Evolutionary conservation across 176 grass and related monocot species (phyloP).

Genomic region (Hsuehochloa calcarea): DNA sequence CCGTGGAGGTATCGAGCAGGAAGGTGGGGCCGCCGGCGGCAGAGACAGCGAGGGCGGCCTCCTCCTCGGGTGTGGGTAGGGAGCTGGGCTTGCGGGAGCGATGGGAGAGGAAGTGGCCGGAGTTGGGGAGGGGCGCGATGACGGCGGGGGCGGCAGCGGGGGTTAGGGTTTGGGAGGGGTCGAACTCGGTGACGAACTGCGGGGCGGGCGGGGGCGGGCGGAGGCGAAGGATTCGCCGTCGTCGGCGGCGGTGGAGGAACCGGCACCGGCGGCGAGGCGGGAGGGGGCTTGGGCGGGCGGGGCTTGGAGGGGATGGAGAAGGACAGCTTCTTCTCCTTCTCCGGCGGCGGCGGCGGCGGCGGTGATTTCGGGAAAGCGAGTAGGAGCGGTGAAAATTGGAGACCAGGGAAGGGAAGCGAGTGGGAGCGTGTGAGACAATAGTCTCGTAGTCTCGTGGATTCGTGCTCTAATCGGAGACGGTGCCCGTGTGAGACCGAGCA

Average conservation of each 20-base stretch:
- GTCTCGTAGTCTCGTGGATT: background rate
- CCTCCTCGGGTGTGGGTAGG: slow-evolving; percentile 75
- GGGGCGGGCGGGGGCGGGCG: slow-evolving; percentile 25
- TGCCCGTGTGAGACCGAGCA: background rate
- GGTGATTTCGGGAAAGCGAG: slow-evolving; percentile 29
- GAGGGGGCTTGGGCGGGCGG: slow-evolving; percentile 44
- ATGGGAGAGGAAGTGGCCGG: slow-evolving; percentile 52
- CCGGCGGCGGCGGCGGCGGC: slow-evolving; percentile 48
- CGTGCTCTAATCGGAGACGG: background rate
- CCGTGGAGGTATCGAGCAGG: slow-evolving; percentile 73
- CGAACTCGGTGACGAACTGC: slow-evolving; percentile 88
- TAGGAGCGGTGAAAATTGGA: background rate
- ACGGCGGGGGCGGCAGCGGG: slow-evolving; percentile 34
- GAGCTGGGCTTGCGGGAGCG: slow-evolving; percentile 59
- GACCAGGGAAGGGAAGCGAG: background rate
- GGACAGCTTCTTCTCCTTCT: slow-evolving; percentile 69
- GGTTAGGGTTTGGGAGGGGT: slow-evolving; percentile 57
- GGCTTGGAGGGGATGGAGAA: slow-evolving; percentile 63
- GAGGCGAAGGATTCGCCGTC: background rate
- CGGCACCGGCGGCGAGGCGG: background rate
- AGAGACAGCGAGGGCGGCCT: slow-evolving; percentile 48
- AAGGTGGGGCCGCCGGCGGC: slow-evolving; percentile 48
- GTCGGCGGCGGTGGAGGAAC: background rate
- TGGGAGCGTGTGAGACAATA: background rate
- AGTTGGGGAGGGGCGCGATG: slow-evolving; percentile 78